Conservation (phyloP, 352 stramenopile genomes). For the Globisporangium barbulae region DNA sequence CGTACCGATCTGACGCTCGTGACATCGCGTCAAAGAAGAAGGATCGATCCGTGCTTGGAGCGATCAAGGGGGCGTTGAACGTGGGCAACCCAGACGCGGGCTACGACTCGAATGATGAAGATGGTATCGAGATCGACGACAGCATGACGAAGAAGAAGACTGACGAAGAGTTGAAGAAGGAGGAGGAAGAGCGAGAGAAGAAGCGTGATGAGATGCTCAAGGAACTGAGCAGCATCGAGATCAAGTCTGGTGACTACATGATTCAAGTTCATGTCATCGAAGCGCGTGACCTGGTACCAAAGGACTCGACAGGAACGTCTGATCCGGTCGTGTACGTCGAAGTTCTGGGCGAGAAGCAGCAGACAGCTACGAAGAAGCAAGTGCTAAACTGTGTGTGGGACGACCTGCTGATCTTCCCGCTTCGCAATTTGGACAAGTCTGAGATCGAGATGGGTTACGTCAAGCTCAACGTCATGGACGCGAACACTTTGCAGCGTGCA, state of each 20-base stretch:
- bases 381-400: conserved; percentile 88
- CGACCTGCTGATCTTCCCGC: conserved; percentile 74
- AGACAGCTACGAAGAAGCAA: conserved; percentile 83
- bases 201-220: conserved; percentile 74
- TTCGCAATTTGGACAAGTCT: conserved; percentile 72
- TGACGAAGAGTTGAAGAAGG: conserved; percentile 67
- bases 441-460: conserved; percentile 85
- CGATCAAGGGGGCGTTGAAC: conserved; percentile 29
- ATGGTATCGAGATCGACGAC: conserved; percentile 55
- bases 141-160: conserved; percentile 53
- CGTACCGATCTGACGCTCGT: conserved; percentile 39
- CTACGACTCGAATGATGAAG: conserved; percentile 71
- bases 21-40: conserved; percentile 75
- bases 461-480: conserved; percentile 82
- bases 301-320: conserved; percentile 85
- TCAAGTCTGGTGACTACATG: conserved; percentile 87
- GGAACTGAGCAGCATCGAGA: conserved; percentile 76
- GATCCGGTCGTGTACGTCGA: conserved; percentile 91
- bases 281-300: conserved; percentile 82
- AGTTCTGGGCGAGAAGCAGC: conserved; percentile 81
- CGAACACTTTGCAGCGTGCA: conserved; percentile 81
- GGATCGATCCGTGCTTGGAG: conserved; percentile 51
- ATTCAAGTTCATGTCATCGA: conserved; percentile 91
- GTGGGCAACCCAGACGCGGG: conserved; percentile 63
- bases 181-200: conserved; percentile 66